phyloP scores from a whole-genome alignment of 1,139 yeast species.

The Suhomyces chickasaworum region DNA sequence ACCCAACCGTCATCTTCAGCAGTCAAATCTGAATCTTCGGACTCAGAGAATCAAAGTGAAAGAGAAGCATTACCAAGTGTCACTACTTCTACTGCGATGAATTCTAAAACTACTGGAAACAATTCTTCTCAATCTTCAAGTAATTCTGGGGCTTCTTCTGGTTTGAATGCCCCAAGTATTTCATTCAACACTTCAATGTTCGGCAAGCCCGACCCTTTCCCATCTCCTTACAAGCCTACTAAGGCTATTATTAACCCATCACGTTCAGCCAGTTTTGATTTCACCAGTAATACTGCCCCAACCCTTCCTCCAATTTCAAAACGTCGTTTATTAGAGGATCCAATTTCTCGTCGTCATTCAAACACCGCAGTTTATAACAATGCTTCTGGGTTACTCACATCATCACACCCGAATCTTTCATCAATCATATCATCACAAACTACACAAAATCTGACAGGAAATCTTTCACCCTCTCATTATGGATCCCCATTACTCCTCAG shows the following conservation, averaged over 20 bases:
- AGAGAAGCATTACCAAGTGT: neutral
- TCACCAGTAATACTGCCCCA: conserved; percentile 18
- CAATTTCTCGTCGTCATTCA: conserved; percentile 20
- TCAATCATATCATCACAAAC: conserved; percentile 10
- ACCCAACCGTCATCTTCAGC: neutral
- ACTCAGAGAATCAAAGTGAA: neutral
- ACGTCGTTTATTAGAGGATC: conserved; percentile 21
- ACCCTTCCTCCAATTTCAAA: conserved; percentile 19
- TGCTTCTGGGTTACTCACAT: conserved; percentile 10
- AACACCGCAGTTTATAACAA: conserved; percentile 14
- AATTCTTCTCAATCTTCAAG: neutral
- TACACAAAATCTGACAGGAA: conserved; percentile 19
- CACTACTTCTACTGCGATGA: neutral
- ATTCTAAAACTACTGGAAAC: conserved; percentile 9
- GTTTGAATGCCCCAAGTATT: conserved; percentile 15
- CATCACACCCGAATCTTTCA: conserved; percentile 19
- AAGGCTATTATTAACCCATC: conserved; percentile 15
- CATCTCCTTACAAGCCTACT: conserved; percentile 13
- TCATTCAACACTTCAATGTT: conserved; percentile 48
- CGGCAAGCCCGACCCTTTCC: conserved; percentile 19
- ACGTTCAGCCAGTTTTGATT: conserved; percentile 41
- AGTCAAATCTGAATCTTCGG: neutral
- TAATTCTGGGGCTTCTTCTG: neutral
- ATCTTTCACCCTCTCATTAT: conserved; percentile 29
- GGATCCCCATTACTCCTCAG: conserved; percentile 37